Evolutionary conservation across 176 grass and related monocot species (phyloP), one percentile per base, ranked within the genome.

Genomic region (Puccinellia tenuiflora): DNA sequence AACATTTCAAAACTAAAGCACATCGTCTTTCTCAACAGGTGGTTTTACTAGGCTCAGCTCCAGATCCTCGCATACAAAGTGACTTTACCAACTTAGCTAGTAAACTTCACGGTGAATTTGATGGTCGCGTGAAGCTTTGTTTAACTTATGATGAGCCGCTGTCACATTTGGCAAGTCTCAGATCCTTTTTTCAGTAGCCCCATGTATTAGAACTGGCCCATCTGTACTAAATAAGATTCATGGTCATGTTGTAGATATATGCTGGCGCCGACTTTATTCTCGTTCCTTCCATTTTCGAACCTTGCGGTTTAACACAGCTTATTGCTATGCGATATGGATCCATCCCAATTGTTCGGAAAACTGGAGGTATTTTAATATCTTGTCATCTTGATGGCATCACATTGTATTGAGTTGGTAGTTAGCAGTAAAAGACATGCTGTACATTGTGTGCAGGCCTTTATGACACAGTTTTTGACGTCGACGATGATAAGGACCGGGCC

Each of bases 251-350:
- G 46, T 79, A 98, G 96, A 98, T 98, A 89, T 98, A 98, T 95
- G 96, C 93, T 65, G 96, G 93, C 4, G 82, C 96, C 22, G 96
- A 98, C 81, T 95, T 98, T 64, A 95, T 98, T 87, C 87, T 98
- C n/a, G 96, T 98, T 80, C 93, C 93, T 74, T 98, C 96, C 46
- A 42, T 98, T 65, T 98, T 98, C 4, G 96, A 98, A 81, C 96
- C 96, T 31, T 98, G 96, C 12, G 96, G 96, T 33, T 85, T 98
- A 84, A 98, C 96, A 59, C 96, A 98, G 45, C 93, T 98, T 88
- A 93, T 71, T 43, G 96, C 96, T 68, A 96, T 98, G 96, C 81
- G 93, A 79, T 98, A 98, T 87, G 96, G 96, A 34, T 93, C 96
- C 80, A 92, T 98, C 73, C 96, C 96, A 28, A 82, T 98, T 73